Evolutionary conservation across 768 basidiomycete species (phyloP), one percentile per base, ranked within the genome.

Genomic region (Naganishia onofrii): DNA sequence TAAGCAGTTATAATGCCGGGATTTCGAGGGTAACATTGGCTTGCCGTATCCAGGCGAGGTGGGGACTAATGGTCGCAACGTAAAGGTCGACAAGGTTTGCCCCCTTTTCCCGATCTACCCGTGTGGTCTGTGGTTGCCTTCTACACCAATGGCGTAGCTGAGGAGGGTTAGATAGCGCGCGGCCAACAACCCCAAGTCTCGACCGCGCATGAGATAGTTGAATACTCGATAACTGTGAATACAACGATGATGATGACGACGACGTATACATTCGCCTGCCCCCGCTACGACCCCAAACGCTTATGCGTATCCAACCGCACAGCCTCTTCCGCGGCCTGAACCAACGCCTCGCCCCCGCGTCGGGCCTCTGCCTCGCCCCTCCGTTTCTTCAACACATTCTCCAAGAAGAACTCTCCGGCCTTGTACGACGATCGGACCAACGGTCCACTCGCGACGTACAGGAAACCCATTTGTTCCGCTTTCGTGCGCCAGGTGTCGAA

Each of bases 381-480:
- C 26, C 60, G 60, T 70, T 80, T 80, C 71, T 80, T 79, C 52
- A 81, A 71, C 52, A 95, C 89, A 75, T 94, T 95, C 81, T 93
- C 92, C 46, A 97, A 91, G 82, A 89, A 97, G 79, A 87, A 95
- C 78, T 97, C 93, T 29, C 93, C 93, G n/a, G 93, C 93, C 89
- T 98, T 98, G 81, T 98, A 99, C 78, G 91, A 93, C 76, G 92
- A 95, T 69, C 96, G 85, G 54, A 99, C 95, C 23, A 99, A 83
- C 15, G 96, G 96, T 0, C 96, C 96, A 80, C 91, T 92, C 10
- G 96, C 96, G 42, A 97, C 95, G 75, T 99, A 99, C 54, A 97
- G 78, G 85, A 99, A 99, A 48, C 95, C 93, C 85, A 96, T 89
- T 71, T 88, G 87, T 76, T 97, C 92, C 8, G 96, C 95, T 13